Percentiles rank a stretch among this genome's conserved stretches.
These are phyloP conservation scores for Kluyveromyces sp. DNA, from an alignment of 1,139 yeast species.

Conservation along the genomic window DNA sequence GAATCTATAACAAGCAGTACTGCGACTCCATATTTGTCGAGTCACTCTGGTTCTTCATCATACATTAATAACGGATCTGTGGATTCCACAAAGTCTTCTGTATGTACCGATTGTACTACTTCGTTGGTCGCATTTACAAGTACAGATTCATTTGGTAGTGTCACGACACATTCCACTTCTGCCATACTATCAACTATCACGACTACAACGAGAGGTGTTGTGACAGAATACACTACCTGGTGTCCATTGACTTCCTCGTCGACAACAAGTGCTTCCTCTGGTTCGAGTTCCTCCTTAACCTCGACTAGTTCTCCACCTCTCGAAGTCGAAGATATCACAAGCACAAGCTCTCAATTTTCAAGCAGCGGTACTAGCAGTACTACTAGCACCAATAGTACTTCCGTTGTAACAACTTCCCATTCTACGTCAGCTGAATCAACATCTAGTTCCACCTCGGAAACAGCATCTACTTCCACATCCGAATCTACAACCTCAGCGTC, in stretches of 20 bases:
- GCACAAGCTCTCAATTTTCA: too few relatives aligned
- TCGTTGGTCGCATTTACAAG: neutral
- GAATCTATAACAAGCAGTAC: neutral
- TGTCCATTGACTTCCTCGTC: constrained; percentile 23
- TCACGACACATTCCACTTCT: constrained; percentile 18
- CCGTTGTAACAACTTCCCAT: too few relatives aligned
- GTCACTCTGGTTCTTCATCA: neutral
- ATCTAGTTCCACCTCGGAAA: too few relatives aligned
- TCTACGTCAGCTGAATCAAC: too few relatives aligned
- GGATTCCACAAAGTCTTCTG: neutral
- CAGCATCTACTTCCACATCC: too few relatives aligned
- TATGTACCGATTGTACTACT: neutral
- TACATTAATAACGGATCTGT: too few relatives aligned
- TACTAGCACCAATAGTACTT: too few relatives aligned
- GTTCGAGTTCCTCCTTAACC: neutral
- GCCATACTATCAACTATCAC: constrained; percentile 33
- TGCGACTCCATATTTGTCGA: neutral
- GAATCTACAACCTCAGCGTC: too few relatives aligned
- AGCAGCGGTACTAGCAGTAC: too few relatives aligned
- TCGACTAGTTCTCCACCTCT: neutral
- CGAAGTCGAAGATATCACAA: neutral
- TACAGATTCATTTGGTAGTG: constrained; percentile 2
- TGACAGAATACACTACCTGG: constrained; percentile 32
- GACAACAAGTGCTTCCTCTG: neutral
- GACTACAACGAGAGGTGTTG: constrained; percentile 22